Evolutionary conservation across 2,329 filamentous ascomycete genomes (phyloP), one percentile per base, ranked within the genome.

Genomic region (Fusarium incarnatum): DNA sequence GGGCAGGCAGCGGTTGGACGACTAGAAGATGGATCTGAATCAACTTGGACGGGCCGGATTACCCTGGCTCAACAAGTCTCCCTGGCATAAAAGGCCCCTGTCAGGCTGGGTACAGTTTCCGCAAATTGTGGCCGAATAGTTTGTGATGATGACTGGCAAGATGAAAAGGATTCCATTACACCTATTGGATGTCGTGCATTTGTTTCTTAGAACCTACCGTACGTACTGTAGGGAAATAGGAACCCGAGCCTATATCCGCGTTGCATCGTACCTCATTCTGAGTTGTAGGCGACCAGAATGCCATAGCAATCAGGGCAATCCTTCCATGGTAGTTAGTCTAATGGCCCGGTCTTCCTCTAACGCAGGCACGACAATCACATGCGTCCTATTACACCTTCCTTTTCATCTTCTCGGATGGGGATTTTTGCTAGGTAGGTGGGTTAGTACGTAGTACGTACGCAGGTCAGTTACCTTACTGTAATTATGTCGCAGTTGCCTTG

Each of bases 21-120:
- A 47, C 47, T 58, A 45, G 52, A 52, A 65, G 60, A 68, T 64
- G 70, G 72, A 74, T 74, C 72, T 74, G 58, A 73, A 73, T 73
- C 72, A 70, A 63, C 70, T 58, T 73, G 57, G 59, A 73, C 67
- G 64, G 67, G 54, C 65, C 64, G 52, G 66, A 68, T 49, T 13
- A 60, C 68, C 72, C 67, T 58, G 63, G 67, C 64, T 55, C 37
- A 58, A 60, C 44, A 44, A 55, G 56, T 55, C 46, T 49, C 58
- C 63, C 58, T 70, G 50, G 44, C 41, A 56, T 52, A 20, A 34
- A 20, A 25, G 52, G 68, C 58, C 68, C 67, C 49, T 66, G 63
- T 70, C 41, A 44, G 47, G 58, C 56, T 60, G 67, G 67, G 67
- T 64, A 57, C 50, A 16, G 54, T 49, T 71, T 68, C 67, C 63